Base-by-base conservation (phyloP, 2,329 filamentous ascomycete species). In the Penicillium sp. region DNA sequence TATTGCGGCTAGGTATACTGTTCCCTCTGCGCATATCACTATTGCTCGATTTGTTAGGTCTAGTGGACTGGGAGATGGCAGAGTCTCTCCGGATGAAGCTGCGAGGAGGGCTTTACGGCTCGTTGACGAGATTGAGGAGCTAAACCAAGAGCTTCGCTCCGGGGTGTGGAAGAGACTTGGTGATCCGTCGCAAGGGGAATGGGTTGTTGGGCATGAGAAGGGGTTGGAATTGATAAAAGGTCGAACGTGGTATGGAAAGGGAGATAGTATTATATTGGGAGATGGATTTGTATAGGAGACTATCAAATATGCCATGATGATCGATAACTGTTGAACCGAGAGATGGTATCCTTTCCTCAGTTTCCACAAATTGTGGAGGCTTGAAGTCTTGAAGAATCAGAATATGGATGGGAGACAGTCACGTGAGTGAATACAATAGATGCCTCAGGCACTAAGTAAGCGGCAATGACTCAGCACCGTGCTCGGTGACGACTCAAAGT, bases 21-120 rank as follows among this genome's bases (percentile, higher is more conserved):
- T 95, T 2, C 91, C 91, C 1, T 92, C 87, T 39, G 89, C 89
- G 13, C 92, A 97, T 72, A 80, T 96, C 63, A 96, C 92, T 0
- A 80, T 97, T 49, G 91, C 81, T 0, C 78, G 92, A 3, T 96
- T 93, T 66, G 78, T 95, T 36, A 79, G 77, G 9, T 78, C 82
- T 34, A 73, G 77, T 11, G 88, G 91, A 36, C 74, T 78, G 50
- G 46, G 57, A 31, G 66, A 66, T 1, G 55, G 61, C 4, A 8
- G 37, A n/a, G 11, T 13, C 13, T 28, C 31, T 4, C 61, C 78
- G 31, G 78, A 72, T 4, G 67, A 57, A 16, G 36, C 40, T 14
- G 41, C 46, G 25, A 75, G 75, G 50, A 81, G 80, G 66, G 79
- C 90, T 58, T 68, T 74, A 60, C 69, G 62, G n/a, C 85, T 91